Base-by-base conservation (phyloP, 106 monocot species). In the Vanilla planifolia region DNA sequence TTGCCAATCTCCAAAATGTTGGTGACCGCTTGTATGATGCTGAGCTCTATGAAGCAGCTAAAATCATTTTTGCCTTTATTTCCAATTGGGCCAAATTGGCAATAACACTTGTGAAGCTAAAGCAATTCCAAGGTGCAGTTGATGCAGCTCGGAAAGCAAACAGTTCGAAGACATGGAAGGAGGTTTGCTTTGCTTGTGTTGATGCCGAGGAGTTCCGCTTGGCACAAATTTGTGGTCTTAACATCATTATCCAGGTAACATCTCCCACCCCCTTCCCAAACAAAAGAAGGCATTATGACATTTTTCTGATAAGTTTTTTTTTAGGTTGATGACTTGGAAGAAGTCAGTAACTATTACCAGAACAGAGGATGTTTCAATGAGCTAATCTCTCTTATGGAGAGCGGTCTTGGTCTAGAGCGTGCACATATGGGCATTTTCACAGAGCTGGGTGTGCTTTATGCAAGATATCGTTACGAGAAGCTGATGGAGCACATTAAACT, bases 351-450 rank as follows among this genome's bases (percentile, higher is more conserved):
- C 30, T 95, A 86, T 61, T 95, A 95, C 66, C 94, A 95, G 78
- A 95, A 95, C 70, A 89, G 94, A 76, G 94, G 94, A 57, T 95
- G 94, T 65, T 95, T 95, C 62, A 86, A 83, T 65, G 94, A 95
- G 65, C 66, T 95, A 15, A 95, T 95, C 43, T 86, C 89, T 66
- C 89, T 95, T n/a, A 95, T 95, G 94, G 94, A 95, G 72, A 95
- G 94, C 64, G 94, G 94, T 33, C 94, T 95, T 21, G 94, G 94
- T 20, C 64, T 95, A 68, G 94, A 95, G 60, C 79, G 94, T 28
- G 94, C 94, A 22, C 94, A 95, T 55, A 95, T 95, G 94, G 94
- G 94, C 51, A 95, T 95, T 63, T 95, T 95, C 60, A 95, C 94
- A n/a, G 94, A 95, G 58, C 60, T 95, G 75, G 94, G 94, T 47